Evolutionary conservation across 352 stramenopile genomes (phyloP).

Genomic region (Poterioochromonas sp.): DNA sequence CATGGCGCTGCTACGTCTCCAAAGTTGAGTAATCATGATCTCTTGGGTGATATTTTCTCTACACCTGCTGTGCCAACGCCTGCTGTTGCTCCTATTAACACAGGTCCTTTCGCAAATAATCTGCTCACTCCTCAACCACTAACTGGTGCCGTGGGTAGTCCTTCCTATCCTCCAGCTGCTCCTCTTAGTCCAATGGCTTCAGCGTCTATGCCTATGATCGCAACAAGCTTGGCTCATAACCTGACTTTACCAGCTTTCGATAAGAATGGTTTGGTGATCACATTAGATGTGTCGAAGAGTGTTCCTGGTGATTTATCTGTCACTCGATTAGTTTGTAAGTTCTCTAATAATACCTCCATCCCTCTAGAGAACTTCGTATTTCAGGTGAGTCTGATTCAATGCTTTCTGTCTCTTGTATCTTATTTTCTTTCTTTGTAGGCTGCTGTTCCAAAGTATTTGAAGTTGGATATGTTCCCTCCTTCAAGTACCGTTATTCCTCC

Average conservation of each 20-base stretch:
- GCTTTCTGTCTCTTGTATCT: neutral
- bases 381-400: conserved; percentile 43
- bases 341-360: conserved; percentile 73
- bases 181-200: neutral
- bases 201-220: conserved; percentile 15
- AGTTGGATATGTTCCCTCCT: conserved; percentile 93
- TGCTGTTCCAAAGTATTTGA: conserved; percentile 94
- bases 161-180: conserved; percentile 36
- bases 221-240: conserved; percentile 40
- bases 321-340: conserved; percentile 78
- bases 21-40: conserved; percentile 59
- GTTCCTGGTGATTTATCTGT: conserved; percentile 79
- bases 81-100: conserved; percentile 42
- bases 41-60: conserved; percentile 88
- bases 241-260: conserved; percentile 77
- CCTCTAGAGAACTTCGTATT: conserved; percentile 84
- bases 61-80: conserved; percentile 36
- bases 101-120: conserved; percentile 42
- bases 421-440: conserved; percentile 46
- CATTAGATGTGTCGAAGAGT: conserved; percentile 73
- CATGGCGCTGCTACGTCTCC: conserved; percentile 40
- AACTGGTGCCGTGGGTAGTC: conserved; percentile 82
- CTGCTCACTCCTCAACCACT: conserved; percentile 65
- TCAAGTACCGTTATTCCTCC: conserved; percentile 75
- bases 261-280: conserved; percentile 72